phyloP scores from a whole-genome alignment of 768 basidiomycete species.

The Coprinopsis sp. region DNA sequence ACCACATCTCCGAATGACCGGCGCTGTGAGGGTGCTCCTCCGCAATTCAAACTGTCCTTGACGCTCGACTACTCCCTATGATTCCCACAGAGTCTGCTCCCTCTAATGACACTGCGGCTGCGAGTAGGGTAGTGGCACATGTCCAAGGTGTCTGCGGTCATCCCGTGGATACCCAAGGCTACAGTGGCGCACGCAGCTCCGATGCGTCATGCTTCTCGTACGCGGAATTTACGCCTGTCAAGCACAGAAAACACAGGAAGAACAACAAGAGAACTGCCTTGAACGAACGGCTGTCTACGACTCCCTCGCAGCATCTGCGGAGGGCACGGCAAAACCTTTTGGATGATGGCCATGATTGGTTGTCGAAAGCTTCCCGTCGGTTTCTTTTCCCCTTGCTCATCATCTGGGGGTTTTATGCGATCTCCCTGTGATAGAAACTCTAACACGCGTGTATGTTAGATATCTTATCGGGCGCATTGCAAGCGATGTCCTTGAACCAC shows the following conservation, averaged over 20 bases:
- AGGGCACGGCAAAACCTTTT: constrained; percentile 42
- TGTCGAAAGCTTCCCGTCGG: constrained; percentile 52
- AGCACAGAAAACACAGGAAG: constrained; percentile 49
- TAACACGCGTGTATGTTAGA: constrained; percentile 2
- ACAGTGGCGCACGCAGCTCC: background rate
- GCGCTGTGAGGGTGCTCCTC: background rate
- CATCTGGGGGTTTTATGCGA: background rate
- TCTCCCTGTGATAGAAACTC: constrained; percentile 1
- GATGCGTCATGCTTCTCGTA: constrained; percentile 37
- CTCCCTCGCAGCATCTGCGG: constrained; percentile 36
- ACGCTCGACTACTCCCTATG: background rate
- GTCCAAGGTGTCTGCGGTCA: too few species aligned
- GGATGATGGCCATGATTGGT: constrained; percentile 42
- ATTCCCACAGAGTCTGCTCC: background rate
- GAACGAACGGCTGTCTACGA: constrained; percentile 20
- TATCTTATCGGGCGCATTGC: too few species aligned
- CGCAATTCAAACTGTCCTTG: too few species aligned
- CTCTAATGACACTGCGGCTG: too few species aligned
- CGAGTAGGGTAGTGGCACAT: too few species aligned
- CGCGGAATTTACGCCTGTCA: constrained; percentile 48
- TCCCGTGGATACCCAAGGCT: too few species aligned
- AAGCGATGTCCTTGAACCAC: too few species aligned
- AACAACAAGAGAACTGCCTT: constrained; percentile 23
- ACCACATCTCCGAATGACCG: background rate
- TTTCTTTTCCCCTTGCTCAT: too few species aligned